Evolutionary conservation across 2,329 filamentous ascomycete genomes (phyloP).

Genomic region (Pseudogymnoascus sp.): DNA sequence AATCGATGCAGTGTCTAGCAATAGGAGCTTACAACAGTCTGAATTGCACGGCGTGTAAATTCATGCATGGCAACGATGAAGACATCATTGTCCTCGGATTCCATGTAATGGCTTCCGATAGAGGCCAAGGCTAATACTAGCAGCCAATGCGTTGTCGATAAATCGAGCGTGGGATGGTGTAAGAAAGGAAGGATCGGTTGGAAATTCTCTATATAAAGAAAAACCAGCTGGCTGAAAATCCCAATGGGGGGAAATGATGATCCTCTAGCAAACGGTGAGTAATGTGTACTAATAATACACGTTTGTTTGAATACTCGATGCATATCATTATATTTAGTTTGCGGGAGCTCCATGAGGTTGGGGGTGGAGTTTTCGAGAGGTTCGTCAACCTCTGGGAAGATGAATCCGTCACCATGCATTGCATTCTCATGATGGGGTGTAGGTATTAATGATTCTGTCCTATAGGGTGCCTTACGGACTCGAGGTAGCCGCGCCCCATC

Average conservation of each 20-base stretch:
- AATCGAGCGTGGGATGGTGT: slow-evolving; percentile 32
- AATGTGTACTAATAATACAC: slow-evolving; percentile 18
- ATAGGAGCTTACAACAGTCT: slow-evolving; percentile 27
- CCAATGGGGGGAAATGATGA: slow-evolving; percentile 19
- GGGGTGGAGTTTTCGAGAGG: neutral
- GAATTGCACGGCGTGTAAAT: slow-evolving; percentile 32
- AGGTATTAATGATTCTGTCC: slow-evolving; percentile 14
- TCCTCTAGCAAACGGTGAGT: slow-evolving; percentile 12
- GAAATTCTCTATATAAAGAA: slow-evolving; percentile 33
- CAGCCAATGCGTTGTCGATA: slow-evolving; percentile 33
- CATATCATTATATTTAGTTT: slow-evolving; percentile 18
- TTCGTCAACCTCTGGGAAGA: slow-evolving; percentile 12
- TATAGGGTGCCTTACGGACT: slow-evolving; percentile 19
- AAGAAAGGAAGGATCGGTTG: slow-evolving; percentile 34
- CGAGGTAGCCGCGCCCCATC: slow-evolving; percentile 22
- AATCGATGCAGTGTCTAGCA: neutral
- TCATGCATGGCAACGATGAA: slow-evolving; percentile 33
- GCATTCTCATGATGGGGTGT: neutral
- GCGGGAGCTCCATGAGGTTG: slow-evolving; percentile 13
- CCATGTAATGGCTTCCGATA: slow-evolving; percentile 32
- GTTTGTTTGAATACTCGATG: slow-evolving; percentile 17
- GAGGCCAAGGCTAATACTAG: slow-evolving; percentile 33
- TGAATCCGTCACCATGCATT: neutral
- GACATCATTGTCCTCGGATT: slow-evolving; percentile 23
- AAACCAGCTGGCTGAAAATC: slow-evolving; percentile 24